Conservation (phyloP, 495 filamentous ascomycete species). For the Xylaria telfairii region DNA sequence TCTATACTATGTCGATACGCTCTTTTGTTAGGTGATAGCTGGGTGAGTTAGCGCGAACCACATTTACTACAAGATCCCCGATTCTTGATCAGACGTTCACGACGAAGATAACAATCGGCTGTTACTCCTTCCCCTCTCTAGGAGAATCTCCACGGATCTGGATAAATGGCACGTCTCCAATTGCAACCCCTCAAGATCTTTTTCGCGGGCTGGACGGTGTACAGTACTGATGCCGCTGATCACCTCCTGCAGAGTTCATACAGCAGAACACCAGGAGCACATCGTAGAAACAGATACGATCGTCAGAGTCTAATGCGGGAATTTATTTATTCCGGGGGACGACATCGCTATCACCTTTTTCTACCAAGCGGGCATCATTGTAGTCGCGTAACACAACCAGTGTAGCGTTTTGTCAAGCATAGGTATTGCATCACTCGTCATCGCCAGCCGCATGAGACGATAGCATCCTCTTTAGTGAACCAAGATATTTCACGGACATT, state of each 20-base stretch:
- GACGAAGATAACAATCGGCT: not conserved
- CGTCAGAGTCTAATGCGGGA: conserved; percentile 31
- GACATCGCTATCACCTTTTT: not conserved
- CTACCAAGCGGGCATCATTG: not conserved
- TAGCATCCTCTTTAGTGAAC: not conserved
- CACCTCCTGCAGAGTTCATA: not conserved
- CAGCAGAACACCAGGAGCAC: not conserved
- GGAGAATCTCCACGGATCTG: not conserved
- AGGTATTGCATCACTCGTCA: not conserved
- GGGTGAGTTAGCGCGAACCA: not conserved
- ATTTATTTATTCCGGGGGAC: not conserved
- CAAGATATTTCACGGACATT: not conserved
- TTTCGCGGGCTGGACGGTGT: conserved; percentile 6
- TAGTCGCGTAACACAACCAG: not conserved
- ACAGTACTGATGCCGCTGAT: not conserved
- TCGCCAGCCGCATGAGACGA: not conserved
- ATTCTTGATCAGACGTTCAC: not conserved
- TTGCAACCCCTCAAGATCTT: conserved; percentile 12
- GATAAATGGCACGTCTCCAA: conserved; percentile 20
- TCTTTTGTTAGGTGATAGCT: not conserved
- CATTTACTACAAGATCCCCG: not conserved
- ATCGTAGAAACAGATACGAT: conserved; percentile 25
- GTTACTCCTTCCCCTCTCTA: not conserved
- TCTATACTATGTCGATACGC: not conserved
- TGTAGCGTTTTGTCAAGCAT: not conserved